Percentiles rank a stretch among this genome's conserved stretches.
Conservation (phyloP, 2,329 filamentous ascomycete genomes). For the Paramyrothecium roridum region DNA sequence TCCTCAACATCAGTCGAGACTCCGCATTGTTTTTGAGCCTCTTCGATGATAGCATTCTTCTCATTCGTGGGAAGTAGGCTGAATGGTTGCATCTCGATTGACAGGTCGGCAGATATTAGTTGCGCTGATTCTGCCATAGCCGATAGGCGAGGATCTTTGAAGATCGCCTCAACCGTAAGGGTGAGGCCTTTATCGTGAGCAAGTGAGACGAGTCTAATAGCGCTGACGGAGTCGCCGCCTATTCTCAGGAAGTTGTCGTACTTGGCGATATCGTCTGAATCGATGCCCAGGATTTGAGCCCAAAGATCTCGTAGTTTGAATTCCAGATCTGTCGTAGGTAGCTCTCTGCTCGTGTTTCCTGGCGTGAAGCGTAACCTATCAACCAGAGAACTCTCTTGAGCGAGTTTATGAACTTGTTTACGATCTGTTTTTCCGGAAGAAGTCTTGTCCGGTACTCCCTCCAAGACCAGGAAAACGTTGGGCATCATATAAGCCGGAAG, state of each 20-base stretch:
- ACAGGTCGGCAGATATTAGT: no score
- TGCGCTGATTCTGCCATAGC: no score
- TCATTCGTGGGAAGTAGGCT: no score
- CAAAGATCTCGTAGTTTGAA: constrained; percentile 2
- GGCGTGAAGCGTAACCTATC: no score
- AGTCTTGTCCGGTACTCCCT: neutral
- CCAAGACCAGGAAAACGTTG: neutral
- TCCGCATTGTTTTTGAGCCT: neutral
- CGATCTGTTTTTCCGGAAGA: neutral
- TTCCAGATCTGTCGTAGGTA: constrained; percentile 1
- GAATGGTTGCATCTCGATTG: no score
- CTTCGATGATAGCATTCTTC: no score
- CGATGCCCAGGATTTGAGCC: constrained; percentile 3
- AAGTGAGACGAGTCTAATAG: constrained; percentile 12
- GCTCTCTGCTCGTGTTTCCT: neutral
- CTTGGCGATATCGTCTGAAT: constrained; percentile 21
- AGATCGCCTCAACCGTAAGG: constrained; percentile 10
- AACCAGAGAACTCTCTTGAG: no score
- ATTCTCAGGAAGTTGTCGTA: constrained; percentile 20
- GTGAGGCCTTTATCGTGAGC: constrained; percentile 5
- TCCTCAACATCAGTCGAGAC: neutral
- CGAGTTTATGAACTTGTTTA: no score
- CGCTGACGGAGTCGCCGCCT: constrained; percentile 21
- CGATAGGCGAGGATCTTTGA: constrained; percentile 10
- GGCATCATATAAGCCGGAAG: neutral